Conservation (phyloP, 1,284 basidiomycete genomes). For the Amylostereum chailletii region DNA sequence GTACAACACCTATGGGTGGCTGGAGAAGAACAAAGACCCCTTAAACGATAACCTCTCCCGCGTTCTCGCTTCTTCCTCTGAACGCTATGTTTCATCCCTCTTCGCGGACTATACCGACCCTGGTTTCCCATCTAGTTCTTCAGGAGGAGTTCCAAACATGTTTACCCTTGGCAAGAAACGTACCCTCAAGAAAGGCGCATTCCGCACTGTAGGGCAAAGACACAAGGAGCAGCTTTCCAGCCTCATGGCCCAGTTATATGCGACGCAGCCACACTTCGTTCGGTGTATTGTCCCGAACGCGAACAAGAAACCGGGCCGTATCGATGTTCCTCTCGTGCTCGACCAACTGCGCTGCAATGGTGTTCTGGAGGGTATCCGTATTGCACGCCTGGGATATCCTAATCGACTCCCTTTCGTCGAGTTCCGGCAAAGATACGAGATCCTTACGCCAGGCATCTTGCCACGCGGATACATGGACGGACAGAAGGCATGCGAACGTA, state of each 20-base stretch:
- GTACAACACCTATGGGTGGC: conserved; percentile 93
- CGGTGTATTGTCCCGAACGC: conserved; percentile 97
- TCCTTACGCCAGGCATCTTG: conserved; percentile 89
- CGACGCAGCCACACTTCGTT: conserved; percentile 97
- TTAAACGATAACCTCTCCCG: conserved; percentile 94
- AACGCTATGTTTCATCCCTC: conserved; percentile 75
- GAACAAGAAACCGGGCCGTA: conserved; percentile 85
- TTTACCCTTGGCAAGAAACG: conserved; percentile 66
- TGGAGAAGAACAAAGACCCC: conserved; percentile 99
- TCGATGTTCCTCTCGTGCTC: conserved; percentile 92
- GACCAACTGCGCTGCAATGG: conserved; percentile 98
- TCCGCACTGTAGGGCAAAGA: conserved; percentile 91
- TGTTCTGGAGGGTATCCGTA: conserved; percentile 98
- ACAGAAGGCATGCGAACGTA: conserved; percentile 87
- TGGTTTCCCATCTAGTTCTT: conserved; percentile 17
- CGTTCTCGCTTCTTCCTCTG: conserved; percentile 77
- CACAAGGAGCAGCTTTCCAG: conserved; percentile 95
- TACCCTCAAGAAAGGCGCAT: conserved; percentile 88
- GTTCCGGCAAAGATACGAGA: conserved; percentile 95
- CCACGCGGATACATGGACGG: conserved; percentile 97
- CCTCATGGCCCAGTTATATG: conserved; percentile 86
- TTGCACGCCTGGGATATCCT: conserved; percentile 95
- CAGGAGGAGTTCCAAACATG: conserved; percentile 29
- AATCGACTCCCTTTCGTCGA: conserved; percentile 96
- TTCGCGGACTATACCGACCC: conserved; percentile 80